These are phyloP conservation scores for Roridomyces roridus DNA, from an alignment of 768 basidiomycete species.

Conservation along the genomic window DNA sequence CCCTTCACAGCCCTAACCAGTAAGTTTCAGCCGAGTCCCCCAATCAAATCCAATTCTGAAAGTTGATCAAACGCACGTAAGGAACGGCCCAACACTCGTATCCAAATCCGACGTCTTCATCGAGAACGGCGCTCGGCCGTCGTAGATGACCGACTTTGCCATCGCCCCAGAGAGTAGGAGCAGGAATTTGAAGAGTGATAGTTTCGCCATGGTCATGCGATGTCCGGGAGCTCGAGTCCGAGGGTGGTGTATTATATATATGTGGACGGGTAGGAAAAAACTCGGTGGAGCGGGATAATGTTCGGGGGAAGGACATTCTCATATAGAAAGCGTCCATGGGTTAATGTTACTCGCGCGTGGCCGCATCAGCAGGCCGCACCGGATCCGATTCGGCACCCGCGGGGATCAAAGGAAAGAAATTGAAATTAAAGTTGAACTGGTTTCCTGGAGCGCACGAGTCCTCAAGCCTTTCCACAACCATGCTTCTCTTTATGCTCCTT, in stretches of 20 bases:
- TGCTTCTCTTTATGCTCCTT: conserved; percentile 38
- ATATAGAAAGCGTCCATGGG: too few relatives aligned
- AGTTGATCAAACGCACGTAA: conserved; percentile 49
- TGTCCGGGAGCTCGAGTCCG: neutral
- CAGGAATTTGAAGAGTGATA: neutral
- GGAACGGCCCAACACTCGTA: conserved; percentile 53
- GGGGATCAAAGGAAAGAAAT: too few relatives aligned
- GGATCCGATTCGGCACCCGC: too few relatives aligned
- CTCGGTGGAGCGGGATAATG: neutral
- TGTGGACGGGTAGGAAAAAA: neutral
- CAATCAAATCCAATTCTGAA: neutral
- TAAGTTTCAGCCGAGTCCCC: neutral
- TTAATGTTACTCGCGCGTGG: too few relatives aligned
- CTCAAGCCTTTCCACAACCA: conserved; percentile 27
- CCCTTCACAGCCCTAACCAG: conserved; percentile 68
- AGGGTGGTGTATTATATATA: neutral
- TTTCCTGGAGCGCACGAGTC: too few relatives aligned
- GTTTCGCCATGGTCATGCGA: neutral
- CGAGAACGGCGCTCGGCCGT: conserved; percentile 57
- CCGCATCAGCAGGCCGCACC: too few relatives aligned
- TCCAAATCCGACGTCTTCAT: conserved; percentile 52
- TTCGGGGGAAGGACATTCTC: too few relatives aligned
- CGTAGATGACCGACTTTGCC: conserved; percentile 45
- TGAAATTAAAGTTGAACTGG: too few relatives aligned
- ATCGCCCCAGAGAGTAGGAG: conserved; percentile 8